These are phyloP conservation scores for Sclerotinia glacialis DNA, from an alignment of 2,329 filamentous ascomycete genomes.

Conservation along the genomic window DNA sequence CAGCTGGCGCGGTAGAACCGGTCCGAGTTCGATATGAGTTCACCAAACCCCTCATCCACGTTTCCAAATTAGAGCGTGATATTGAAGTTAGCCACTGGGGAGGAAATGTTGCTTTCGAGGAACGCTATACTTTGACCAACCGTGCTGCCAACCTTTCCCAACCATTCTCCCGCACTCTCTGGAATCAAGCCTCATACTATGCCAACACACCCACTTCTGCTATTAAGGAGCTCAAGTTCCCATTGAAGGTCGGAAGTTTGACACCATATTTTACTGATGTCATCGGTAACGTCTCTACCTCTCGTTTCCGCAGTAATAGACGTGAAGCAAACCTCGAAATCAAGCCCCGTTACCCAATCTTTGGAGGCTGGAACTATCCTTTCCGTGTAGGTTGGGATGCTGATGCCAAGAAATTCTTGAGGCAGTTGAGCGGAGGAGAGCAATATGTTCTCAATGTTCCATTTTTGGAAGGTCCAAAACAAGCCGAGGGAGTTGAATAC, in stretches of 20 bases:
- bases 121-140: constrained; percentile 86
- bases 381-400: constrained; percentile 97
- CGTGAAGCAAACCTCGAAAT: constrained; percentile 83
- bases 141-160: constrained; percentile 73
- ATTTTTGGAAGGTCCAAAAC: constrained; percentile 88
- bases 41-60: constrained; percentile 83
- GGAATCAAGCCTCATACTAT: constrained; percentile 69
- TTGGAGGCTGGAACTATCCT: constrained; percentile 97
- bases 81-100: constrained; percentile 98
- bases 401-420: constrained; percentile 73
- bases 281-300: constrained; percentile 96
- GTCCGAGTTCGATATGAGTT: constrained; percentile 89
- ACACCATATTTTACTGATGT: constrained; percentile 95
- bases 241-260: constrained; percentile 72
- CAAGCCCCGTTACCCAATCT: constrained; percentile 92
- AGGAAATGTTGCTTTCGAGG: constrained; percentile 91
- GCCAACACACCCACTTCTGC: constrained; percentile 69
- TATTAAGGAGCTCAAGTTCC: constrained; percentile 77
- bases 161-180: constrained; percentile 74
- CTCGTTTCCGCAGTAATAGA: constrained; percentile 73
- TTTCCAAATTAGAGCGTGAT: constrained; percentile 78
- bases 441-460: constrained; percentile 86
- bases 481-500: constrained; percentile 81
- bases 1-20: constrained; percentile 71
- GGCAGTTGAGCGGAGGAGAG: constrained; percentile 58